Percentiles rank a stretch among this genome's conserved stretches.
Conservation (phyloP, 2,329 filamentous ascomycete genomes). For the Pleomassaria siparia region DNA sequence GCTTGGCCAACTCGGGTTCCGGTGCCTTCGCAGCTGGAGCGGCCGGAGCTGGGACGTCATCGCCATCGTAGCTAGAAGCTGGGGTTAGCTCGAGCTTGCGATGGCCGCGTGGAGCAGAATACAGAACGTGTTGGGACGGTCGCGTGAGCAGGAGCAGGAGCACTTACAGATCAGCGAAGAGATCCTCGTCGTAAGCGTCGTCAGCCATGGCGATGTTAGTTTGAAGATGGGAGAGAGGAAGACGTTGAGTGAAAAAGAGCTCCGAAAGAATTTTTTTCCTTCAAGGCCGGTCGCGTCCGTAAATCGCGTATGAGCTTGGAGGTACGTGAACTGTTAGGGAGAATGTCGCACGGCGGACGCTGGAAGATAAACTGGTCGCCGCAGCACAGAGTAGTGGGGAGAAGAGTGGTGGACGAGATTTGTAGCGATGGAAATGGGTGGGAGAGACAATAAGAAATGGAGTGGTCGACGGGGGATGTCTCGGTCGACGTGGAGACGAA, state of each 20-base stretch:
- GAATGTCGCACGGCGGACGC: not conserved
- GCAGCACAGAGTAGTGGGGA: not conserved
- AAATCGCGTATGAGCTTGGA: not conserved
- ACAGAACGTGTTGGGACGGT: not conserved
- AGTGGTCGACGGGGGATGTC: not conserved
- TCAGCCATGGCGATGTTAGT: slow-evolving; percentile 68
- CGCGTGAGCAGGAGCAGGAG: slow-evolving; percentile 22
- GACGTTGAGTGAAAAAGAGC: slow-evolving; percentile 1
- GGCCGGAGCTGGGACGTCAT: slow-evolving; percentile 39
- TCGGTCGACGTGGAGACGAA: slow-evolving; percentile 7
- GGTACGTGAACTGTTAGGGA: not conserved
- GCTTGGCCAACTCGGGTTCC: slow-evolving; percentile 18
- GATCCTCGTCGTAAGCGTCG: slow-evolving; percentile 87
- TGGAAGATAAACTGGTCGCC: not conserved
- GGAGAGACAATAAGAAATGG: not conserved
- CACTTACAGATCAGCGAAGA: slow-evolving; percentile 91
- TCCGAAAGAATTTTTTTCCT: not conserved
- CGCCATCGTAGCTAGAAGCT: slow-evolving; percentile 44
- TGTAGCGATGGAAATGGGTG: slow-evolving; percentile 1
- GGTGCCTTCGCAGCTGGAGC: slow-evolving; percentile 12
- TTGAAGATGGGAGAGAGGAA: not conserved
- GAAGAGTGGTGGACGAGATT: slow-evolving; percentile 1
- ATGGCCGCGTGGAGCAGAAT: not conserved
- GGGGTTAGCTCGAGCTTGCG: slow-evolving; percentile 51
- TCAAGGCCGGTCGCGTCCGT: slow-evolving; percentile 4